A percentile compares a stretch with the other conserved stretches of the same genome.
phyloP scores from a whole-genome alignment of 2,329 filamentous ascomycete genomes.

The Aspergillus flavus region DNA sequence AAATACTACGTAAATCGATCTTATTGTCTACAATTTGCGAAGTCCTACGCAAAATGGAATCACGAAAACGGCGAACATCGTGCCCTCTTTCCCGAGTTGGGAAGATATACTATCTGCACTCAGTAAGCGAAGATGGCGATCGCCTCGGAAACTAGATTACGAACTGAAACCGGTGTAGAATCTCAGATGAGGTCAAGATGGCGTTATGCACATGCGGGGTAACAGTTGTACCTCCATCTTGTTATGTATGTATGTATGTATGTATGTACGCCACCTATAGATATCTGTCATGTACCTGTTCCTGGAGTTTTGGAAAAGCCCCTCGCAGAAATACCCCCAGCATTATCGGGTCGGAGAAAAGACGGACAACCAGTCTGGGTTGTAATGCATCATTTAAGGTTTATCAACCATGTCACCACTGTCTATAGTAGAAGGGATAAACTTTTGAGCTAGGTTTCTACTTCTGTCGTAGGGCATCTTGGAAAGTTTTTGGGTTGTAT shows the following conservation, averaged over 20 bases:
- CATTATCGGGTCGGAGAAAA: slow-evolving; percentile 1
- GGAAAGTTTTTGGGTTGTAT: background rate
- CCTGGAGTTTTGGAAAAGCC: background rate
- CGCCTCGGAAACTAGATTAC: background rate
- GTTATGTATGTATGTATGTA: background rate
- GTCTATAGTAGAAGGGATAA: background rate
- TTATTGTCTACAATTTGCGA: background rate
- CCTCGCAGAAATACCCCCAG: background rate
- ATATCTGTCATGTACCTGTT: background rate
- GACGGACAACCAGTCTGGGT: background rate
- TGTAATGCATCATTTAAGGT: background rate
- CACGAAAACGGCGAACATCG: background rate
- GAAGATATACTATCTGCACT: background rate
- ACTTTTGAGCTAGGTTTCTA: background rate
- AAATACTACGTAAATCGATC: background rate
- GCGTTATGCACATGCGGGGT: slow-evolving; percentile 12
- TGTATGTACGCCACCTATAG: background rate
- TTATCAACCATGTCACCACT: background rate
- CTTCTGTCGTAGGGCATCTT: background rate
- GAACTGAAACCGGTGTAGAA: background rate
- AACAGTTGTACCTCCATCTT: background rate
- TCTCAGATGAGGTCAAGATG: slow-evolving; percentile 11
- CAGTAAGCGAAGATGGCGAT: background rate
- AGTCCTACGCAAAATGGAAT: too few relatives aligned
- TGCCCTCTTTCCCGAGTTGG: background rate